Evolutionary conservation across 345 rosid species (phyloP).

Genomic region (Chamaenerion angustifolium): DNA sequence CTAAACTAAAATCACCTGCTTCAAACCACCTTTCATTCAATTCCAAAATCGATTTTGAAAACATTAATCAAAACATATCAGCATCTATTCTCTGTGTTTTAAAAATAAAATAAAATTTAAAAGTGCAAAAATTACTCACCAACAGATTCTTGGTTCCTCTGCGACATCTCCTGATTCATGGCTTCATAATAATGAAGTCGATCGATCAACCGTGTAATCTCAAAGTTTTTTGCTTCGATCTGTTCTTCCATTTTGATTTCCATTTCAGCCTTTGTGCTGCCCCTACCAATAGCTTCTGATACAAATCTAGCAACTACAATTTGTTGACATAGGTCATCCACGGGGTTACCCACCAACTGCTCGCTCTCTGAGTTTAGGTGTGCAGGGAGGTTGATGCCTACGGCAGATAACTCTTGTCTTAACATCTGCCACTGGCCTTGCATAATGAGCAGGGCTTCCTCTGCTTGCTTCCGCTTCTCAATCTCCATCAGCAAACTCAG

Average conservation of each 20-base stretch:
- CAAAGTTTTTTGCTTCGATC: constrained; percentile 65
- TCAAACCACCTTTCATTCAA: neutral
- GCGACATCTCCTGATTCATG: constrained; percentile 76
- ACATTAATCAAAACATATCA: no score
- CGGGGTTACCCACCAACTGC: constrained; percentile 17
- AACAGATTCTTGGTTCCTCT: constrained; percentile 73
- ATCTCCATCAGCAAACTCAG: constrained; percentile 44
- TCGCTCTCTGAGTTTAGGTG: constrained; percentile 27
- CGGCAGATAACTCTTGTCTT: constrained; percentile 37
- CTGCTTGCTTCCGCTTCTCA: constrained; percentile 57
- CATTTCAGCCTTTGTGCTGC: constrained; percentile 55
- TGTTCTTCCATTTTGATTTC: constrained; percentile 52
- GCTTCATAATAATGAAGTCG: constrained; percentile 71
- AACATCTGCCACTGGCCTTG: constrained; percentile 48
- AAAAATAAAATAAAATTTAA: no score
- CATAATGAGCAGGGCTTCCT: constrained; percentile 38
- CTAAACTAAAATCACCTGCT: neutral
- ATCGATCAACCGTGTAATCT: constrained; percentile 57
- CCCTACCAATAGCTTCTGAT: constrained; percentile 47
- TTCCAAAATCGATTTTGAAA: no score
- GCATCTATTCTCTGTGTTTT: neutral
- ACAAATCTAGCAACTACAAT: constrained; percentile 43
- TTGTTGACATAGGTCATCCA: constrained; percentile 43
- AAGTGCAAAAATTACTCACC: constrained; percentile 27
- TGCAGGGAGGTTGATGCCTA: constrained; percentile 43